Evolutionary conservation across 257 asterid genomes (phyloP).

Genomic region (Echium plantagineum): DNA sequence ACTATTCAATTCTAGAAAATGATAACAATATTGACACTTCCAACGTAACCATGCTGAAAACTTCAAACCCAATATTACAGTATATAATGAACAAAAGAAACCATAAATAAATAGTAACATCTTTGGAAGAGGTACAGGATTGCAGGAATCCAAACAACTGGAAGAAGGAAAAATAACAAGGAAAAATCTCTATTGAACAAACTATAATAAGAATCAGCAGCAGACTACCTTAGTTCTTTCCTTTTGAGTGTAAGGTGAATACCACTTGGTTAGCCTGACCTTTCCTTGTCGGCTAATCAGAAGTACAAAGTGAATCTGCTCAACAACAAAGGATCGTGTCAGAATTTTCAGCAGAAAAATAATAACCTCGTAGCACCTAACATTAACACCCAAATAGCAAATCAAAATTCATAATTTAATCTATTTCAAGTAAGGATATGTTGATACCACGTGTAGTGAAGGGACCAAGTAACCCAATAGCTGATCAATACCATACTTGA

Average conservation of each 20-base stretch:
- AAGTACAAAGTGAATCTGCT: conserved; percentile 51
- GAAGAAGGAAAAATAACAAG: not conserved
- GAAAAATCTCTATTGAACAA: not conserved
- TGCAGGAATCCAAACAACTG: no score
- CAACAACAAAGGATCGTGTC: not conserved
- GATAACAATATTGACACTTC: not conserved
- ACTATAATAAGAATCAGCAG: not conserved
- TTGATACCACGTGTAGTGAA: no score
- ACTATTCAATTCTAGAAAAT: not conserved
- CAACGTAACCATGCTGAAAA: not conserved
- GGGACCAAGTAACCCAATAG: no score
- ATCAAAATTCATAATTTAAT: not conserved
- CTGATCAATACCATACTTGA: no score
- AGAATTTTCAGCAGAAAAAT: not conserved
- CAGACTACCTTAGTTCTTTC: conserved; percentile 39
- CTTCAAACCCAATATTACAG: no score
- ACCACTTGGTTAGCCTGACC: conserved; percentile 56
- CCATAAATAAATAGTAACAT: no score
- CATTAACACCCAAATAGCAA: not conserved
- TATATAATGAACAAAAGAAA: no score
- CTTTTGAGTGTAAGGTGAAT: conserved; percentile 48
- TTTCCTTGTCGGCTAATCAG: conserved; percentile 55
- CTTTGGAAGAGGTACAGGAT: no score
- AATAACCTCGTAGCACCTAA: no score
- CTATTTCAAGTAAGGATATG: not conserved